These are phyloP conservation scores for Boletus reticuloceps DNA, from an alignment of 768 basidiomycete species.

Conservation along the genomic window DNA sequence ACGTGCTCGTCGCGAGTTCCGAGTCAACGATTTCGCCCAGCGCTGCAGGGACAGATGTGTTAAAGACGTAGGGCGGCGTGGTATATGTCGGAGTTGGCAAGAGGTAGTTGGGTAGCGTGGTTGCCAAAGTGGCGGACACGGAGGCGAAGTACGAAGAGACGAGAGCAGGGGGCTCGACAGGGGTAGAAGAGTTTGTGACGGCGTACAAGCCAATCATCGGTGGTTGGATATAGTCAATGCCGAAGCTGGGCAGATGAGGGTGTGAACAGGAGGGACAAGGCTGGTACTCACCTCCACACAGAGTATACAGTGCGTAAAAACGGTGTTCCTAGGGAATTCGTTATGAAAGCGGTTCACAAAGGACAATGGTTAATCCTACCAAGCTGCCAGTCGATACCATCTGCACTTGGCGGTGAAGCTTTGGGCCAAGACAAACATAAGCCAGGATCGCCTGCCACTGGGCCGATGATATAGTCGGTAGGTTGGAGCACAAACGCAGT, in stretches of 20 bases:
- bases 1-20: constrained; percentile 72
- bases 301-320: constrained; percentile 79
- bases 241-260: constrained; percentile 47
- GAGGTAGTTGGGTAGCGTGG: constrained; percentile 69
- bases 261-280: neutral
- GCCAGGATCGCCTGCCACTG: constrained; percentile 57
- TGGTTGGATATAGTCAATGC: constrained; percentile 69
- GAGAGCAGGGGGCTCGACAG: constrained; percentile 38
- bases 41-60: constrained; percentile 57
- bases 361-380: constrained; percentile 37
- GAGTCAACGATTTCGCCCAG: constrained; percentile 55
- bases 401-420: constrained; percentile 60
- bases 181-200: constrained; percentile 44
- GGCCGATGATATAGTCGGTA: constrained; percentile 76
- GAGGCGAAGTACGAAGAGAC: constrained; percentile 57
- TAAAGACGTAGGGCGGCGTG: constrained; percentile 65
- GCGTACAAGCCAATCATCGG: constrained; percentile 79
- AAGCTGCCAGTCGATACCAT: constrained; percentile 84
- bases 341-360: neutral
- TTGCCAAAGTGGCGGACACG: constrained; percentile 59
- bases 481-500: constrained; percentile 61
- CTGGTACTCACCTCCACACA: constrained; percentile 57
- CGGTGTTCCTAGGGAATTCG: constrained; percentile 43
- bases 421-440: constrained; percentile 75
- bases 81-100: constrained; percentile 62